Evolutionary conservation across 208 protist genomes (phyloP), one percentile per base, ranked within the genome.

Genomic region (Trypanosoma platydactyli): DNA sequence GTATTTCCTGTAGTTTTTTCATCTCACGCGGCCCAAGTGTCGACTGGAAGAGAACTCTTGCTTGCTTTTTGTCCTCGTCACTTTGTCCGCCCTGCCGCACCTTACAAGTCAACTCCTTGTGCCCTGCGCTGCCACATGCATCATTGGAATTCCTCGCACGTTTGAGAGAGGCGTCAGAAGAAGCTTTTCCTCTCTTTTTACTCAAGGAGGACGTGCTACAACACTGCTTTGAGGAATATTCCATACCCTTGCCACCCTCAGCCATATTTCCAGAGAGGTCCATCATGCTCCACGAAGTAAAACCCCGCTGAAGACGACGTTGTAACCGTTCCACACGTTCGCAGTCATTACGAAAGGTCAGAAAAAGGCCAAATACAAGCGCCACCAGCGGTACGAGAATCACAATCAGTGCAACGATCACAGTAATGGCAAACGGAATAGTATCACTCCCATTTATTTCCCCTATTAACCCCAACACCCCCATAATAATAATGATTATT

Each of bases 271-370:
- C 38, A 33, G 35, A 12, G 50, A 3, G 5, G 18, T 30, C 25
- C 25, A 68, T 64, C 13, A 64, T 45, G 13, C 49, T 45, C 12
- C 50, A 22, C 15, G n/a, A 38, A 38, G 9, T 38, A 68, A 75
- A 57, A 22, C 52, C 69, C 18, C 58, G 11, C 45, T 77, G 59
- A 22, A 88, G 59, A n/a, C 84, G 76, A 25, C 58, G 57, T 33
- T 78, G 76, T 50, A 87, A 60, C 44, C 81, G 61, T 35, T 89
- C 68, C 27, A 60, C 62, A 66, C 83, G 78, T 45, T 77, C 52
- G 27, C 77, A 75, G 27, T 89, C 80, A n/a, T 74, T 70, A 9
- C 64, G 80, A 53, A 89, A 77, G 30, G 82, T 85, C 6, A 76
- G 52, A 15, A 81, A 61, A 52, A 76, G 76, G 20, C 76, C 83